A percentile compares a stretch with the other conserved stretches of the same genome.
These are phyloP conservation scores for Lepidopterella palustris DNA, from an alignment of 495 filamentous ascomycete species.

Conservation along the genomic window DNA sequence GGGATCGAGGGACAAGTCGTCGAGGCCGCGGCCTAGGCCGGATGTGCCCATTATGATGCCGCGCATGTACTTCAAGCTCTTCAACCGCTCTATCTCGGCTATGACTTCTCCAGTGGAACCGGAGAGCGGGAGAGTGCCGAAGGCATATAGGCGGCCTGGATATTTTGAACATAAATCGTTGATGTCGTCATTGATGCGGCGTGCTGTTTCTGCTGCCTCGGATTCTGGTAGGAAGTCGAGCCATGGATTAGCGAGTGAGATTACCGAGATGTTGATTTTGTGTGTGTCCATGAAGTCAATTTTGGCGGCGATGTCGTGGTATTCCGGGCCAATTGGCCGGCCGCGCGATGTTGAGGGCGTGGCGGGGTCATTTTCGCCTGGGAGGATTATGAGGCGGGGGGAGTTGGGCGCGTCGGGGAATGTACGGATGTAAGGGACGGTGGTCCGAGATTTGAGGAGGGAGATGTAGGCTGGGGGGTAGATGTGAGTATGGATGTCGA, in stretches of 20 bases:
- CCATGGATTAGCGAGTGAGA: constrained; percentile 94
- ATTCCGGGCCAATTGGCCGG: constrained; percentile 69
- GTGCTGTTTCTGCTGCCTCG: constrained; percentile 56
- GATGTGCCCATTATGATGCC: constrained; percentile 86
- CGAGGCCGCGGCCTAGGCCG: constrained; percentile 73
- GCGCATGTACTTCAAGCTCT: constrained; percentile 57
- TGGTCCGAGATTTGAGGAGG: constrained; percentile 67
- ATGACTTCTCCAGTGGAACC: constrained; percentile 55
- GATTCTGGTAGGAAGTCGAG: constrained; percentile 69
- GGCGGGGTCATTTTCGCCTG: constrained; percentile 55
- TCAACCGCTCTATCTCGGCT: constrained; percentile 57
- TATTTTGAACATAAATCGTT: constrained; percentile 56
- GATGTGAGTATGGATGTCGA: constrained; percentile 94
- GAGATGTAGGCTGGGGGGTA: constrained; percentile 80
- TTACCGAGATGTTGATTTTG: constrained; percentile 70
- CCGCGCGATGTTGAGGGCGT: constrained; percentile 49
- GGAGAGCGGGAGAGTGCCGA: constrained; percentile 74
- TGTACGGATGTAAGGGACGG: constrained; percentile 73
- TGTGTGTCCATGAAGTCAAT: constrained; percentile 84
- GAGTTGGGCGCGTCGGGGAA: constrained; percentile 49
- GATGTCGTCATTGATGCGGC: constrained; percentile 70
- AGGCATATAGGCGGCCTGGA: constrained; percentile 63
- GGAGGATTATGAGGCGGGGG: constrained; percentile 75
- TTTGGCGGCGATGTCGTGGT: constrained; percentile 65
- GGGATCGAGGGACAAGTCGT: constrained; percentile 65